Conservation (phyloP, 1,139 yeast species). For the Sugiyamaella castrensis region DNA sequence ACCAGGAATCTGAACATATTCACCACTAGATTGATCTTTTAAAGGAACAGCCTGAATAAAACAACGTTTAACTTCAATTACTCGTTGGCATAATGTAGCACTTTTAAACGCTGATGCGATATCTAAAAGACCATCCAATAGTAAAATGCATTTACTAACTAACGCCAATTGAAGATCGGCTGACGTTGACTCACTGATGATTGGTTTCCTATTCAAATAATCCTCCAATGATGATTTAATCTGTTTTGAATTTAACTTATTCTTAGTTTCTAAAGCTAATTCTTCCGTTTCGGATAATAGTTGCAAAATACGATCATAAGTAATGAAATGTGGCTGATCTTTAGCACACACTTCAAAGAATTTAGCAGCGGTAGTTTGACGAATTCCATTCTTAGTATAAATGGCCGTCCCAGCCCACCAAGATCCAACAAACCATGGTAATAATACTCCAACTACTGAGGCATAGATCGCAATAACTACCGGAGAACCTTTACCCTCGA, state of each 20-base stretch:
- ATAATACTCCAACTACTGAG: conserved; percentile 65
- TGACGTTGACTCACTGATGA: conserved; percentile 28
- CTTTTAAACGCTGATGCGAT: conserved; percentile 79
- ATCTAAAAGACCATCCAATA: conserved; percentile 73
- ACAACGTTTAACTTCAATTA: conserved; percentile 67
- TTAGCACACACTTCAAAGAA: conserved; percentile 55
- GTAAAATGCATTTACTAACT: conserved; percentile 60
- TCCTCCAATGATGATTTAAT: conserved; percentile 51
- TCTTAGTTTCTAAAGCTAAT: conserved; percentile 42
- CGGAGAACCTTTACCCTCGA: conserved; percentile 77
- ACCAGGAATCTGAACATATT: conserved; percentile 77
- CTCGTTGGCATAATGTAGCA: conserved; percentile 57
- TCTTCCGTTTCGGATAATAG: conserved; percentile 67
- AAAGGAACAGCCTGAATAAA: conserved; percentile 75
- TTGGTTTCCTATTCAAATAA: conserved; percentile 53
- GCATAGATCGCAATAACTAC: conserved; percentile 66
- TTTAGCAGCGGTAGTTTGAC: conserved; percentile 73
- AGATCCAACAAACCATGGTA: conserved; percentile 72
- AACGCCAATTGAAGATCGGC: conserved; percentile 49
- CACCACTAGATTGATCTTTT: conserved; percentile 50
- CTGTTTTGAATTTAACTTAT: conserved; percentile 44
- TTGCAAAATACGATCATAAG: conserved; percentile 53
- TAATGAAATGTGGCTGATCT: conserved; percentile 69
- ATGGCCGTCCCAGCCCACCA: conserved; percentile 91
- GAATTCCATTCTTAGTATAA: conserved; percentile 80